phyloP scores from a whole-genome alignment of 2,329 filamentous ascomycete species.

The Aspergillus aculeatinus region DNA sequence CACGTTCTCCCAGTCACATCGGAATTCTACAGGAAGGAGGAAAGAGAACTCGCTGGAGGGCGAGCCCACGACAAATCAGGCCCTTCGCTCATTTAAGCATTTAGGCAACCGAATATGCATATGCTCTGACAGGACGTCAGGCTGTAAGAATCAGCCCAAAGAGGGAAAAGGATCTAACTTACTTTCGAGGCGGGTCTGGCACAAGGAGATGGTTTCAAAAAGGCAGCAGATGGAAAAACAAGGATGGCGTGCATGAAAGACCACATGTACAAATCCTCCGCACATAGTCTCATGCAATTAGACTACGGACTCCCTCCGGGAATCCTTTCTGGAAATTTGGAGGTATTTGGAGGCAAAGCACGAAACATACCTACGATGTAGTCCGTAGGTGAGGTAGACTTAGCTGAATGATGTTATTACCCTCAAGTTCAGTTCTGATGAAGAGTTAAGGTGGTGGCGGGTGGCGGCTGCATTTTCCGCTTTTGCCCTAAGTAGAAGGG shows the following conservation, averaged over 20 bases:
- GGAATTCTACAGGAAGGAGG: not conserved
- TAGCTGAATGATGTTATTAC: too few relatives aligned
- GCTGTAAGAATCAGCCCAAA: not conserved
- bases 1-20: not conserved
- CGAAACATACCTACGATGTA: too few relatives aligned
- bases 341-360: too few relatives aligned
- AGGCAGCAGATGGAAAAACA: not conserved
- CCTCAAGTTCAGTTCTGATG: too few relatives aligned
- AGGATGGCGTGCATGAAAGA: conserved; percentile 4
- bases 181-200: too few relatives aligned
- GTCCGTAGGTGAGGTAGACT: too few relatives aligned
- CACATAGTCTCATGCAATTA: conserved; percentile 1
- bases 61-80: not conserved
- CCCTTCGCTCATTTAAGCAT: not conserved
- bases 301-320: not conserved
- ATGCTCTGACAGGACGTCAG: not conserved
- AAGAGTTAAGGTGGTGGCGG: not conserved
- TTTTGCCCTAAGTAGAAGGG: not conserved
- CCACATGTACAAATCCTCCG: conserved; percentile 2
- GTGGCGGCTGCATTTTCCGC: too few relatives aligned
- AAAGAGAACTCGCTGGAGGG: not conserved
- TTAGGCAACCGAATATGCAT: not conserved
- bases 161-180: too few relatives aligned
- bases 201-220: not conserved
- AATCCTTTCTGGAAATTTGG: not conserved